Evolutionary conservation across 106 monocot species (phyloP), one percentile per base, ranked within the genome.

Genomic region (Dendrobium nobile): DNA sequence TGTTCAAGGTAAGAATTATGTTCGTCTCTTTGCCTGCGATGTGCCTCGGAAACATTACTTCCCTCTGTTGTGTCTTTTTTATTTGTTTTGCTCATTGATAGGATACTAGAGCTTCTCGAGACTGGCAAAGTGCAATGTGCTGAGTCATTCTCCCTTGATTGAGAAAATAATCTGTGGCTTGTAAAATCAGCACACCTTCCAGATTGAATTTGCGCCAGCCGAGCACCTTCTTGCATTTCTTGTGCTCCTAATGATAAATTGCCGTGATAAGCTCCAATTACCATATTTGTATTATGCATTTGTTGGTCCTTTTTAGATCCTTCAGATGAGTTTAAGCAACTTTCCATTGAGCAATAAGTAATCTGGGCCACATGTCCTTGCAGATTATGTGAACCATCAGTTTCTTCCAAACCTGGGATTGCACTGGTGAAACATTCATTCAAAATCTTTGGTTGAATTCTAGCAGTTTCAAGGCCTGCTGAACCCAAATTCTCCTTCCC

Each of bases 251-350:
- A 22, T 74, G 82, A 78, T 75, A 79, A 78, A 73, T 75, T 78
- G 20, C 64, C 79, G 33, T 45, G 41, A 48, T 79, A 82, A 42
- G 80, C 78, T 82, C 81, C 65, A 47, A 84, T 37, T 40, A 81
- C 55, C 48, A 85, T 86, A 48, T 79, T 79, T 48, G 72, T 40
- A 7, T 81, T 86, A 28, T 65, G 75, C 43, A 54, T 84, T 54
- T 88, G 87, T 73, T 86, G 84, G 26, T 91, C 92, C 77, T 89
- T 95, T 28, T 87, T 87, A 4, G 79, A 78, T 44, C 85, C 88
- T 59, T 96, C 91, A 58, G 85, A 84, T 54, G 91, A 83, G 40
- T 93, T 91, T 77, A 96, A 82, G 84, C 93, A 96, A 79, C 96
- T 93, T 58, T 96, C 90, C 8, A 87, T 84, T 45, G 93, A 93